Evolutionary conservation across 1,284 basidiomycete genomes (phyloP).

Genomic region (Boletus subluridellus): DNA sequence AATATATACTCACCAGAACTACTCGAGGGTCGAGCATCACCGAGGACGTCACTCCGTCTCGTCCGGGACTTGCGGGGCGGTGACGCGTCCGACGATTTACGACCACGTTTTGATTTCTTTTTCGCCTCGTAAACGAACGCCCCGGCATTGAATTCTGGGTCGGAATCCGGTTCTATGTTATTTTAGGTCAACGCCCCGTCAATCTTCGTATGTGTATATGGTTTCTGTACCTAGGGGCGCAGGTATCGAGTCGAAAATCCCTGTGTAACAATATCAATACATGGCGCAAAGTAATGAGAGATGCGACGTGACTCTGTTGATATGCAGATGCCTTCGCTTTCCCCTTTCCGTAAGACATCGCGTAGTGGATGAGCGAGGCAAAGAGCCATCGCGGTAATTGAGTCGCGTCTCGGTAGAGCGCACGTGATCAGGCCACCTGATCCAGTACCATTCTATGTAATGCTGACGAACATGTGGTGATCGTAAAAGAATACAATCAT

Average conservation of each 20-base stretch:
- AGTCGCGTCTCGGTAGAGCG: neutral
- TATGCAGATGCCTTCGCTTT: constrained; percentile 21
- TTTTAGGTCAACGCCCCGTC: neutral
- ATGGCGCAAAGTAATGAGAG: neutral
- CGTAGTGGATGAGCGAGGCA: neutral
- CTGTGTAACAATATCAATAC: constrained; percentile 8
- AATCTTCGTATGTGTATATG: neutral
- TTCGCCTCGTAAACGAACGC: constrained; percentile 38
- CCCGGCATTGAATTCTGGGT: constrained; percentile 56
- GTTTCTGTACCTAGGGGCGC: constrained; percentile 29
- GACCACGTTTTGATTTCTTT: constrained; percentile 30
- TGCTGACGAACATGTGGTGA: constrained; percentile 6
- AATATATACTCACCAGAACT: constrained; percentile 12
- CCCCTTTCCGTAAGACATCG: constrained; percentile 20
- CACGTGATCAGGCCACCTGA: constrained; percentile 27
- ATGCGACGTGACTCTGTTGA: constrained; percentile 19
- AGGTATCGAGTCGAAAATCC: constrained; percentile 26
- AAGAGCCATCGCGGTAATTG: neutral
- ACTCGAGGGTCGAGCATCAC: constrained; percentile 4
- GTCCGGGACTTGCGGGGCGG: constrained; percentile 14
- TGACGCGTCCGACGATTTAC: constrained; percentile 15
- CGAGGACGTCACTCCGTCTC: constrained; percentile 8
- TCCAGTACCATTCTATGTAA: neutral
- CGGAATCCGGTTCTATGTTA: constrained; percentile 40
- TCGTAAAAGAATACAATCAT: constrained; percentile 33